A percentile compares a stretch with the other conserved stretches of the same genome.
Evolutionary conservation across 345 rosid genomes (phyloP).

Genomic region (Turritis glabra): DNA sequence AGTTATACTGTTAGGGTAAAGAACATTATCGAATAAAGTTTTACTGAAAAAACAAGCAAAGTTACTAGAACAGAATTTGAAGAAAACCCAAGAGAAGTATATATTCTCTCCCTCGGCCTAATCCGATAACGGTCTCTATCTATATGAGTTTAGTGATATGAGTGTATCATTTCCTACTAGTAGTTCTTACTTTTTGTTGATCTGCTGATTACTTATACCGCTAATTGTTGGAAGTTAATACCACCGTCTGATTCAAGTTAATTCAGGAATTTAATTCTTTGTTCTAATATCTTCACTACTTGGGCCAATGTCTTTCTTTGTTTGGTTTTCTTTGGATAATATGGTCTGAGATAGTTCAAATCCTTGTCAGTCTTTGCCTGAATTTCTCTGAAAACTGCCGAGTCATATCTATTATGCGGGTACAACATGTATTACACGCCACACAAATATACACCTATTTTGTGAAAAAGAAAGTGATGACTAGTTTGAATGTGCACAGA

Average conservation of each 20-base stretch:
- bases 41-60: neutral
- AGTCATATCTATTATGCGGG: neutral
- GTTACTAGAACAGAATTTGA: neutral
- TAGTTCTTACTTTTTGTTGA: neutral
- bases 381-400: neutral
- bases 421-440: neutral
- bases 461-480: conserved; percentile 4
- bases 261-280: neutral
- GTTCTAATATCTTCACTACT: neutral
- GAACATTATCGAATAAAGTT: neutral
- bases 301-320: neutral
- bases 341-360: neutral
- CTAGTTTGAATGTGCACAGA: conserved; percentile 48
- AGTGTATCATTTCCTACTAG: neutral
- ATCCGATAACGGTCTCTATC: neutral
- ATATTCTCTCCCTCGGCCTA: neutral
- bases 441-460: neutral
- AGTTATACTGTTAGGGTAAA: neutral
- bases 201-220: neutral
- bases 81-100: neutral
- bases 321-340: neutral
- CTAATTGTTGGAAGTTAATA: neutral
- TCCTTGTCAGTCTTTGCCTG: neutral
- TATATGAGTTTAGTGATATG: neutral
- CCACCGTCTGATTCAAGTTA: neutral